Percentiles rank a stretch among this genome's conserved stretches.
Conservation (phyloP, 345 rosid species). For the Populus ilicifolia region DNA sequence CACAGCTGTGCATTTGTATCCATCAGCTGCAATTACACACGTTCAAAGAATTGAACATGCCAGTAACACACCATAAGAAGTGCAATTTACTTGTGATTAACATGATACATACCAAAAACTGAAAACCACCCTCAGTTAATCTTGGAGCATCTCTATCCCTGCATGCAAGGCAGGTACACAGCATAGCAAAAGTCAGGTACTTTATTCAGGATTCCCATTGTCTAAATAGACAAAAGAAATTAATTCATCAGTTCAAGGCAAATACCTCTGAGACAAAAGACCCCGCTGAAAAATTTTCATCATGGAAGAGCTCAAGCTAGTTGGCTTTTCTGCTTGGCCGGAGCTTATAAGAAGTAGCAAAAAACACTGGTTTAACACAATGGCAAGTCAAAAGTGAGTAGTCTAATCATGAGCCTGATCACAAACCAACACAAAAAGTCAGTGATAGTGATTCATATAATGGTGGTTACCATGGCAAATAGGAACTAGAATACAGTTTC, state of each 20-base stretch:
- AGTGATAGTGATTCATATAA: not conserved
- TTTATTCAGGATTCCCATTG: conserved; percentile 11
- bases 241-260: not conserved
- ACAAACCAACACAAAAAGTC: not conserved
- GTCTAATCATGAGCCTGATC: conserved; percentile 8
- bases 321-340: conserved; percentile 58
- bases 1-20: conserved; percentile 97
- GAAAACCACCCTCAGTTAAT: conserved; percentile 92
- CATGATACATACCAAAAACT: conserved; percentile 73
- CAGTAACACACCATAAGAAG: conserved; percentile 16
- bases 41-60: conserved; percentile 16
- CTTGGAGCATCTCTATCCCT: conserved; percentile 83
- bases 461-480: conserved; percentile 1
- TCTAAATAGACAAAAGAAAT: conserved; percentile 9
- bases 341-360: conserved; percentile 88
- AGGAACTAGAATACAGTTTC: conserved; percentile 9
- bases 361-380: conserved; percentile 64
- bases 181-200: conserved; percentile 6
- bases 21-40: conserved; percentile 66
- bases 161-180: conserved; percentile 20
- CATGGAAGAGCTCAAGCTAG: conserved; percentile 84
- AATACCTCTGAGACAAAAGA: conserved; percentile 69
- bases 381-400: conserved; percentile 27
- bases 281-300: conserved; percentile 89
- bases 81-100: conserved; percentile 21